Conservation (phyloP, 495 filamentous ascomycete species). For the Neurospora hispaniola region DNA sequence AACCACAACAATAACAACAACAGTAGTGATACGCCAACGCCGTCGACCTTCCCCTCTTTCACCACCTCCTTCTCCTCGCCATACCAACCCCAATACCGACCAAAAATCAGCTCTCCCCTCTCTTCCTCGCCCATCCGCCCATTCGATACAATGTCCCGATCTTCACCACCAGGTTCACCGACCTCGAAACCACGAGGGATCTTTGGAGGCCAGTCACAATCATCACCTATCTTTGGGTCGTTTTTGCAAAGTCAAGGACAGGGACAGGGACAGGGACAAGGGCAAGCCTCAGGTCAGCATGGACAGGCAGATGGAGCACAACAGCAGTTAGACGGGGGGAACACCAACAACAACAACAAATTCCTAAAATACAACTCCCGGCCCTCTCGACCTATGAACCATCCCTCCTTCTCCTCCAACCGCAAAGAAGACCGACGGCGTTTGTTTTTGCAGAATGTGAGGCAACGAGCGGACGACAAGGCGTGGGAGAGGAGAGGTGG, state of each 20-base stretch:
- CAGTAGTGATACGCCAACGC: background rate
- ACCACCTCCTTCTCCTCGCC: background rate
- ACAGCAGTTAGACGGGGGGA: no score
- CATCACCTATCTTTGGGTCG: slow-evolving; percentile 6
- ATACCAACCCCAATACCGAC: slow-evolving; percentile 7
- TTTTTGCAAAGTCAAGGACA: background rate
- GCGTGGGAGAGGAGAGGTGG: slow-evolving; percentile 55
- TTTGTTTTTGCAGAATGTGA: slow-evolving; percentile 69
- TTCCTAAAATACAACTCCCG: background rate
- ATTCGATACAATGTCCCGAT: background rate
- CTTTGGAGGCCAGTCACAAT: slow-evolving; percentile 4
- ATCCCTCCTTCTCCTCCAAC: background rate
- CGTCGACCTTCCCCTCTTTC: background rate
- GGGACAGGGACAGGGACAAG: background rate
- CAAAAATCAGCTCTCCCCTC: slow-evolving; percentile 10
- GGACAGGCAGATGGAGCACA: slow-evolving; percentile 8
- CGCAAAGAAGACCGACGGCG: slow-evolving; percentile 40
- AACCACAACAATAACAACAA: background rate
- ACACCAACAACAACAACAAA: background rate
- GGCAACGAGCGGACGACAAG: slow-evolving; percentile 55
- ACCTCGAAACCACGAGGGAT: background rate
- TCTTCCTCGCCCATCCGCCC: slow-evolving; percentile 15
- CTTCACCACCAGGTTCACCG: background rate
- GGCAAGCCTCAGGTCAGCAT: slow-evolving; percentile 14
- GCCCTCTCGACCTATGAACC: background rate